These are phyloP conservation scores for Deuterostichococcus epilithicus DNA, from an alignment of 139 green algal genomes.

Conservation along the genomic window DNA sequence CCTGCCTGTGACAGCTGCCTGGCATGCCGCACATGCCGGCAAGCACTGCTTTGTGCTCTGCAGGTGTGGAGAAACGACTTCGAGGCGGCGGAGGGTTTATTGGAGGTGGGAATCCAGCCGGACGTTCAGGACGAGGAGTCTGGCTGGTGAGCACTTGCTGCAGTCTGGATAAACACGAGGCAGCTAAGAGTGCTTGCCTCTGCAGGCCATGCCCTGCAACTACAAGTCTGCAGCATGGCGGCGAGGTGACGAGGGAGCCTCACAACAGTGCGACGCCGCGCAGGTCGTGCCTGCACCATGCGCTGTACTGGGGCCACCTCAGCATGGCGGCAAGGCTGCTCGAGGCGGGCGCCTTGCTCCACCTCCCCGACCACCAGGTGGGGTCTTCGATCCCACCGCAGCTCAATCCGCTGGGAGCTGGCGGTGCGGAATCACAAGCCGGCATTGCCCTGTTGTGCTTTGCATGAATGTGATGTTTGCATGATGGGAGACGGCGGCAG, in stretches of 20 bases:
- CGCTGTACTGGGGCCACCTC: conserved; percentile 85
- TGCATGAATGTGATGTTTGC: too few relatives aligned
- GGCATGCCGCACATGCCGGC: too few relatives aligned
- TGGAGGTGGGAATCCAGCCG: conserved; percentile 41
- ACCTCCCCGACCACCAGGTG: conserved; percentile 50
- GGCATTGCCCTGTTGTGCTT: too few relatives aligned
- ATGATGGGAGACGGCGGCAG: too few relatives aligned
- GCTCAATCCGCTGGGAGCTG: too few relatives aligned
- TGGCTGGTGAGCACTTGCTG: conserved; percentile 73
- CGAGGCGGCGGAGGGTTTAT: conserved; percentile 39
- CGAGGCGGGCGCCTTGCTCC: conserved; percentile 37
- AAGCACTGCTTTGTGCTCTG: neutral
- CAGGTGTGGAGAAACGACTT: conserved; percentile 65
- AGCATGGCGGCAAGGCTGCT: conserved; percentile 62
- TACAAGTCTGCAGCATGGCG: neutral
- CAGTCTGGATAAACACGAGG: too few relatives aligned
- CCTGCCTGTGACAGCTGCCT: too few relatives aligned
- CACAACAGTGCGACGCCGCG: neutral
- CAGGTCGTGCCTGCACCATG: conserved; percentile 78
- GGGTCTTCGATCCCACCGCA: too few relatives aligned
- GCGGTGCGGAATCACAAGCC: too few relatives aligned
- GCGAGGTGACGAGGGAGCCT: neutral
- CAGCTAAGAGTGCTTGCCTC: neutral
- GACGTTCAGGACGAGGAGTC: conserved; percentile 58
- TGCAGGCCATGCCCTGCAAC: neutral